These are phyloP conservation scores for Bidens hawaiensis DNA, from an alignment of 140 eudicot genomes.

Conservation along the genomic window DNA sequence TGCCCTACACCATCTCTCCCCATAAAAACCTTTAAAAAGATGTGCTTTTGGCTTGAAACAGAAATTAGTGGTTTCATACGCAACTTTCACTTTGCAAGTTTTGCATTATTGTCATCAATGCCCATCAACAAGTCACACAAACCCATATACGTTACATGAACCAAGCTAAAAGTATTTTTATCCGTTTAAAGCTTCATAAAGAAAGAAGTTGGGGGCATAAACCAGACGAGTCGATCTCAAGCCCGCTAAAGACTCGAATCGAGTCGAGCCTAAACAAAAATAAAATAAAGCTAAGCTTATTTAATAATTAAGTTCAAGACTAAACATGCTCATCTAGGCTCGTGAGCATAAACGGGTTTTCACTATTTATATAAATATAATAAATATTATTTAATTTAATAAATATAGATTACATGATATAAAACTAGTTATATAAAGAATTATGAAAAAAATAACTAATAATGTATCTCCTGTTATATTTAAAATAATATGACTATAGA, in stretches of 20 bases:
- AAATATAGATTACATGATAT: not conserved
- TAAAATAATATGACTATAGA: no score
- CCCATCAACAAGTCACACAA: slow-evolving; percentile 23
- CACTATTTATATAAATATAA: no score
- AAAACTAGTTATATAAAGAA: no score
- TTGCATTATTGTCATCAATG: slow-evolving; percentile 24
- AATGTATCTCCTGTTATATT: no score
- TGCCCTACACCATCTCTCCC: slow-evolving; percentile 8
- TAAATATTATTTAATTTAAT: no score
- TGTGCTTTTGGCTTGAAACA: slow-evolving; percentile 22
- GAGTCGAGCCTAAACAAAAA: not conserved
- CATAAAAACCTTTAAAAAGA: slow-evolving; percentile 26
- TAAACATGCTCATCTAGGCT: not conserved
- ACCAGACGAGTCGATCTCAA: not conserved
- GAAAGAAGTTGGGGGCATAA: not conserved
- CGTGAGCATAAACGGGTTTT: not conserved
- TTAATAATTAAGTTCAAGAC: not conserved
- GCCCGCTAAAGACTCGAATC: not conserved
- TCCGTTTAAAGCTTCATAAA: not conserved
- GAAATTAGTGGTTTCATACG: slow-evolving; percentile 35
- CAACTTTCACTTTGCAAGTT: slow-evolving; percentile 28
- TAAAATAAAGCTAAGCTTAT: no score
- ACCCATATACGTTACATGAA: not conserved
- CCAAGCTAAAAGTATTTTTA: not conserved
- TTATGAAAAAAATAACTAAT: no score